These are phyloP conservation scores for Eucommia ulmoides DNA, from an alignment of 257 asterid genomes.

Conservation along the genomic window DNA sequence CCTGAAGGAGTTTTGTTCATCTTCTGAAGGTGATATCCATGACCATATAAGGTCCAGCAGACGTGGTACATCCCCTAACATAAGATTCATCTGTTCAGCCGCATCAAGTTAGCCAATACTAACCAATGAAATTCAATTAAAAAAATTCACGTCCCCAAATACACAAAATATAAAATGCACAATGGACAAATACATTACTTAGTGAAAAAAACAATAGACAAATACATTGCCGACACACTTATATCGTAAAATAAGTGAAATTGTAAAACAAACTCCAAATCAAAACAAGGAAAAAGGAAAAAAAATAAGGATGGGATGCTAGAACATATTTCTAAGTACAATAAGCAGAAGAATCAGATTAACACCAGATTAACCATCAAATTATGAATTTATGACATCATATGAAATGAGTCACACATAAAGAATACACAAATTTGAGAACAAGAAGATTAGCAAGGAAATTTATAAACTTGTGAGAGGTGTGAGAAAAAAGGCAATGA, in stretches of 20 bases:
- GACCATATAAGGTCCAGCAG: slow-evolving; percentile 82
- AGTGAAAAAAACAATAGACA: too few relatives aligned
- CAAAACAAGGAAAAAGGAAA: background rate
- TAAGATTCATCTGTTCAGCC: slow-evolving; percentile 77
- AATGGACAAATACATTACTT: too few relatives aligned
- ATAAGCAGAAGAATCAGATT: background rate
- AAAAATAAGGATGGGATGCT: background rate
- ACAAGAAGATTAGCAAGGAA: background rate
- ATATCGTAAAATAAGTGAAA: too few relatives aligned
- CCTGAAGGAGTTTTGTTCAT: slow-evolving; percentile 64
- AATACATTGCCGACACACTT: too few relatives aligned
- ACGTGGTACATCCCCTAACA: slow-evolving; percentile 83
- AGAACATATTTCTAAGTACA: background rate
- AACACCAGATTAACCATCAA: background rate
- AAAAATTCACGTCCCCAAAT: too few relatives aligned
- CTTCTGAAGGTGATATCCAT: slow-evolving; percentile 90
- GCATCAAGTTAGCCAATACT: slow-evolving; percentile 21
- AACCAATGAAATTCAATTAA: slow-evolving; percentile 7
- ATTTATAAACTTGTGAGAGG: too few relatives aligned
- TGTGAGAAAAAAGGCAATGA: too few relatives aligned
- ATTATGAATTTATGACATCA: background rate
- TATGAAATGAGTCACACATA: background rate
- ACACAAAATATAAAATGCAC: too few relatives aligned
- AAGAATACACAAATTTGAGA: background rate
- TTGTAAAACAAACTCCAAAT: too few relatives aligned